Percentiles rank a stretch among this genome's conserved stretches.
phyloP scores from a whole-genome alignment of 2,329 filamentous ascomycete genomes.

The Pyrenophora tritici-repentis region DNA sequence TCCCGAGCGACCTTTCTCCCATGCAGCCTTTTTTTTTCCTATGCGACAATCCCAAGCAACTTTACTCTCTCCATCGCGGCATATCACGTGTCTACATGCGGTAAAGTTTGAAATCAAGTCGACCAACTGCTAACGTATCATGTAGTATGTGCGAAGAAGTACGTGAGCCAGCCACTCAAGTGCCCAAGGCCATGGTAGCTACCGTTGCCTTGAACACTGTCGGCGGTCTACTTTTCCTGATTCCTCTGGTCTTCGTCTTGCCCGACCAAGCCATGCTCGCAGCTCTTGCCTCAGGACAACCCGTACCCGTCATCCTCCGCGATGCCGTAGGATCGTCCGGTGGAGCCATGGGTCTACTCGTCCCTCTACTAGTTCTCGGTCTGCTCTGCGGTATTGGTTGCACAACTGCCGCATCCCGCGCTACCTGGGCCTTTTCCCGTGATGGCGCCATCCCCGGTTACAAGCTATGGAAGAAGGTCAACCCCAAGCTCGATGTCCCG shows the following conservation, averaged over 20 bases:
- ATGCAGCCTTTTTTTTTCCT: slow-evolving; percentile 19
- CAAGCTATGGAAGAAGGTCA: slow-evolving; percentile 63
- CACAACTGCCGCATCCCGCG: slow-evolving; percentile 70
- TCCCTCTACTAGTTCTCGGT: slow-evolving; percentile 69
- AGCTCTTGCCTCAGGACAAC: slow-evolving; percentile 62
- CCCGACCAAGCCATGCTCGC: slow-evolving; percentile 64
- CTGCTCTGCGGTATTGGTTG: slow-evolving; percentile 71
- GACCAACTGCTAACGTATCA: slow-evolving; percentile 32
- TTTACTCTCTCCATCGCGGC: slow-evolving; percentile 23
- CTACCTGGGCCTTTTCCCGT: slow-evolving; percentile 71
- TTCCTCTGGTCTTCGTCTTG: slow-evolving; percentile 71
- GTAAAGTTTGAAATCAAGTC: slow-evolving; percentile 13
- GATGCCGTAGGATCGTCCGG: slow-evolving; percentile 64
- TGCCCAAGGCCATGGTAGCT: slow-evolving; percentile 72
- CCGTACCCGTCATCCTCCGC: slow-evolving; percentile 68
- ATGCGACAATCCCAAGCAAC: slow-evolving; percentile 22
- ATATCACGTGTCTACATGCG: slow-evolving; percentile 19
- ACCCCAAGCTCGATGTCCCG: slow-evolving; percentile 66
- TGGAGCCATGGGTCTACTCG: slow-evolving; percentile 65
- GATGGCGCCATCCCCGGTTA: slow-evolving; percentile 72
- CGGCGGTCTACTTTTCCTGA: slow-evolving; percentile 69
- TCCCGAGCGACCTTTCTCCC: slow-evolving; percentile 25
- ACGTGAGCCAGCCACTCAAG: slow-evolving; percentile 66
- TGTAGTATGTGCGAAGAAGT: slow-evolving; percentile 77
- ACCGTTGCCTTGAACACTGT: slow-evolving; percentile 70